A percentile compares a stretch with the other conserved stretches of the same genome.
Evolutionary conservation across 805 yeast genomes (phyloP).

Genomic region (Myxozyma melibiosi): DNA sequence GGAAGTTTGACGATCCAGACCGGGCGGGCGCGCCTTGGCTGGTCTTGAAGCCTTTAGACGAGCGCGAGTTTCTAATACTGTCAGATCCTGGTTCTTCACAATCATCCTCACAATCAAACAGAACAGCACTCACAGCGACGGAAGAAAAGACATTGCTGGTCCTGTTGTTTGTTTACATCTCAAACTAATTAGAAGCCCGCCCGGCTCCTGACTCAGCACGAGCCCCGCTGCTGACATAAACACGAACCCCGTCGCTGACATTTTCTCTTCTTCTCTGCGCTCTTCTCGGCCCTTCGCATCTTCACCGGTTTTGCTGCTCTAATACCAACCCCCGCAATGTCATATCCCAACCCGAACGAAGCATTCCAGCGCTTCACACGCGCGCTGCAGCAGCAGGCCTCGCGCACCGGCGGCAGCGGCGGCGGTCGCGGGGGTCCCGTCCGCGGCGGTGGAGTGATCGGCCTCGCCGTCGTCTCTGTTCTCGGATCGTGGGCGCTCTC

Average conservation of each 20-base stretch:
- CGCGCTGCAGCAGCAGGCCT: conserved; percentile 30
- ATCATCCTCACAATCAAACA: neutral
- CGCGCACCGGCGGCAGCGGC: conserved; percentile 11
- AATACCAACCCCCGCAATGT: neutral
- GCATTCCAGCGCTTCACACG: conserved; percentile 24
- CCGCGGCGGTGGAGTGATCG: conserved; percentile 48
- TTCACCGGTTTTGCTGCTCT: neutral
- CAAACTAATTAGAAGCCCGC: too few species aligned
- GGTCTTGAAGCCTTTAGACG: conserved; percentile 40
- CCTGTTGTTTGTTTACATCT: neutral
- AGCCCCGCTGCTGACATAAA: neutral
- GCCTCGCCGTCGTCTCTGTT: conserved; percentile 61
- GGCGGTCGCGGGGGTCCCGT: conserved; percentile 14
- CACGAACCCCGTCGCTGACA: neutral
- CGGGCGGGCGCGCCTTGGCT: conserved; percentile 30
- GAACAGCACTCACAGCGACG: conserved; percentile 18
- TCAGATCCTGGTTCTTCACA: neutral
- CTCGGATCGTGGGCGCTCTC: conserved; percentile 58
- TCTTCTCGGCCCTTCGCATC: neutral
- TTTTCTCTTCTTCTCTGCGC: neutral
- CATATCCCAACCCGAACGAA: conserved; percentile 25
- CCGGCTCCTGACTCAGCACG: too few species aligned
- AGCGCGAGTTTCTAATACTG: conserved; percentile 11
- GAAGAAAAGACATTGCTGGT: conserved; percentile 23
- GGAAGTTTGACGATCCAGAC: conserved; percentile 41